Conservation (phyloP, 164 flowering plant species). For the Aristolochia contorta region DNA sequence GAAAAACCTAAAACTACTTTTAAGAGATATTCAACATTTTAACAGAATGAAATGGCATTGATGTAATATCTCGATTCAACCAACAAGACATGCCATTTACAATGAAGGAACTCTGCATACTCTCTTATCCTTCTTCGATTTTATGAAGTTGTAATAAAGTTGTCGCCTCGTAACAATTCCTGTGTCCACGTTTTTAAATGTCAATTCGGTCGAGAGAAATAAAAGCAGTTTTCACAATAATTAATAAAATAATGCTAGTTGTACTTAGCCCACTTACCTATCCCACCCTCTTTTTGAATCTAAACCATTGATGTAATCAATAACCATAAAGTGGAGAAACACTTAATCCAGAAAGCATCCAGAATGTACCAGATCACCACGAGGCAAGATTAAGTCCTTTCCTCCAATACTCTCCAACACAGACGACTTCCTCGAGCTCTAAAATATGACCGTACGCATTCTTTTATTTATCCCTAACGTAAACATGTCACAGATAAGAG, state of each 20-base stretch:
- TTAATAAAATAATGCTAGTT: too few species aligned
- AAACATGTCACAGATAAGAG: too few species aligned
- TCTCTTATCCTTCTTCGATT: constrained; percentile 74
- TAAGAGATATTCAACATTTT: too few species aligned
- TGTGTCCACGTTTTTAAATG: constrained; percentile 16
- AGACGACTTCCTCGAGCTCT: constrained; percentile 81
- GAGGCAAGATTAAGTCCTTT: constrained; percentile 77
- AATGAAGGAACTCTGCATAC: constrained; percentile 86
- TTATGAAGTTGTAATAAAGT: constrained; percentile 81
- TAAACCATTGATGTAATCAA: too few species aligned
- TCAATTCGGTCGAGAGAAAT: neutral
- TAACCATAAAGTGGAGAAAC: neutral
- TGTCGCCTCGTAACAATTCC: constrained; percentile 93
- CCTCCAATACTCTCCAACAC: constrained; percentile 79
- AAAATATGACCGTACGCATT: neutral
- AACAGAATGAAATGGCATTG: too few species aligned
- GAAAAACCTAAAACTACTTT: too few species aligned
- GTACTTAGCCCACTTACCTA: too few species aligned
- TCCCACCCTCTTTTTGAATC: too few species aligned
- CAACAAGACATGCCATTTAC: too few species aligned
- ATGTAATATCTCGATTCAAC: too few species aligned
- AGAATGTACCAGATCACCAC: constrained; percentile 64
- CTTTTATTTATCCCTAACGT: too few species aligned
- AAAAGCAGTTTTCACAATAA: too few species aligned
- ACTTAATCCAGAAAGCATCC: neutral